Base-by-base conservation (phyloP, 2,329 filamentous ascomycete species). In the Pseudocercospora crystallina region DNA sequence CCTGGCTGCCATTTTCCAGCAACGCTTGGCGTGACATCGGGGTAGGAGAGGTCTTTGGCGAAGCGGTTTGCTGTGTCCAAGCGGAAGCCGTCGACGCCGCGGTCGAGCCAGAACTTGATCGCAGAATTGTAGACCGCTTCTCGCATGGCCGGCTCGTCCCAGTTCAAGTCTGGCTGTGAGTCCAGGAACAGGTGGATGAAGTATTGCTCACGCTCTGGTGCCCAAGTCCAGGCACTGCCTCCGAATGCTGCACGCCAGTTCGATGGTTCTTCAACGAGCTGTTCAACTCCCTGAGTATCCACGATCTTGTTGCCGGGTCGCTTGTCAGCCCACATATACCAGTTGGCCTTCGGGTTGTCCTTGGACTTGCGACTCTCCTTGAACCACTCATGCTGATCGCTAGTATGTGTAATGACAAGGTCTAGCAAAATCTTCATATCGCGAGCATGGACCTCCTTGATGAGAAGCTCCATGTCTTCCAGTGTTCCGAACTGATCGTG, bases 151-250 rank as follows among this genome's bases (percentile, higher is more conserved):
- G 77, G 76, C 50, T 85, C 87, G 63, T 91, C 86, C 87, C 88
- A 94, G 70, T 94, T 94, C n/a, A 94, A 76, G 61, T 94, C 89
- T 0, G 89, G 89, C 66, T 92, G 89, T 57, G 88, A 82, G 5
- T 79, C 80, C 5, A 85, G 83, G 67, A 89, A 95, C 9, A 94
- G 76, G 54, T 87, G 83, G 0, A 91, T 80, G 62, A 89, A 91
- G 67, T 89, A 91, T 69, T 91, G 85, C 41, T 78, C 76, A 0
- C 86, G 89, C n/a, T 70, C 65, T 58, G 87, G 82, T 61, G 90
- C 87, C 74, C 82, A 91, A 52, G 83, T 74, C 87, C 86, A 89
- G 0, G 79, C 76, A 52, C 75, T 81, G 8, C 64, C 64, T n/a
- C 67, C 68, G 83, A 87, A 71, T 76, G 82, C 73, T 69, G 80